Percentiles rank a stretch among this genome's conserved stretches.
These are phyloP conservation scores for Ustilago nuda DNA, from an alignment of 1,284 basidiomycete genomes.

Conservation along the genomic window DNA sequence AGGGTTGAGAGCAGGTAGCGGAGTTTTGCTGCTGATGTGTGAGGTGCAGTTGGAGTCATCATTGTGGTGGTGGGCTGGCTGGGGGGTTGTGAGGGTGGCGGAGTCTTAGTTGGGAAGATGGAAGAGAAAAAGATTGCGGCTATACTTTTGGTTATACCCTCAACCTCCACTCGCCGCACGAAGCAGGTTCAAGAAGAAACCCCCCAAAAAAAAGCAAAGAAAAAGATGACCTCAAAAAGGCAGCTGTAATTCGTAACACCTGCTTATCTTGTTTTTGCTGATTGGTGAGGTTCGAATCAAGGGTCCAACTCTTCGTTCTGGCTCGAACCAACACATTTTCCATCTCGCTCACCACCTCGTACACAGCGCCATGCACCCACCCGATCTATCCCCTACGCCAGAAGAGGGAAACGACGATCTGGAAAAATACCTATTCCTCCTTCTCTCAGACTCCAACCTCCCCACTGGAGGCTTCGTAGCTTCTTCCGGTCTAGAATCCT, in stretches of 20 bases:
- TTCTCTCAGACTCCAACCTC: conserved; percentile 66
- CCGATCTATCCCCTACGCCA: neutral
- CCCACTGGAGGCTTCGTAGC: conserved; percentile 84
- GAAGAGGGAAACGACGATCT: conserved; percentile 28
- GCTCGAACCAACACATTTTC: neutral
- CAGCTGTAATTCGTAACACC: neutral
- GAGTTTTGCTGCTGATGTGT: conserved; percentile 33
- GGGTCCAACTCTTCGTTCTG: neutral
- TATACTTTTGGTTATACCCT: conserved; percentile 18
- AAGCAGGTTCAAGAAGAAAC: too few relatives aligned
- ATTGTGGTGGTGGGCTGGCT: neutral
- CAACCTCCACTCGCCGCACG: neutral
- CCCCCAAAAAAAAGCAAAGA: neutral
- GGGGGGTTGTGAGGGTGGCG: neutral
- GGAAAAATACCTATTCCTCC: conserved; percentile 59
- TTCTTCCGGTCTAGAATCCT: conserved; percentile 91
- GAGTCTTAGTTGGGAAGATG: neutral
- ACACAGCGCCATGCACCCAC: neutral
- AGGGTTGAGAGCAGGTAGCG: conserved; percentile 22
- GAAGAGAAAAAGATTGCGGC: conserved; percentile 4
- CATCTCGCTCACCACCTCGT: neutral
- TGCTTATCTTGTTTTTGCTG: neutral
- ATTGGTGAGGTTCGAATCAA: neutral
- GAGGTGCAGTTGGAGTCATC: neutral
- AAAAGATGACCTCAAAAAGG: neutral